Base-by-base conservation (phyloP, 164 flowering plant genomes). In the Tetrastigma voinierianum region DNA sequence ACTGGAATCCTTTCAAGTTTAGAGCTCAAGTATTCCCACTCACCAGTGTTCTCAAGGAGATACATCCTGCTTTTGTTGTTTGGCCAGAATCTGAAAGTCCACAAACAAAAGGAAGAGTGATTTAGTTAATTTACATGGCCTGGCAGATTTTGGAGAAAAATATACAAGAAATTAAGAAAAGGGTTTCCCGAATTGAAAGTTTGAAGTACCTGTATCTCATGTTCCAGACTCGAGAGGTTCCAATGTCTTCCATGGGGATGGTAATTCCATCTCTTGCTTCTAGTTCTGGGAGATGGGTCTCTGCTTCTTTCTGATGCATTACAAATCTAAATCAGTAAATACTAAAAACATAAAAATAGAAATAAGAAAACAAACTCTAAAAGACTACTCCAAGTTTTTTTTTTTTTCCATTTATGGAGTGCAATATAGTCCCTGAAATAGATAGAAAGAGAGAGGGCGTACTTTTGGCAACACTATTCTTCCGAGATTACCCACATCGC, bases 1-100 rank as follows among this genome's bases (percentile, higher is more conserved):
- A 6, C 4, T 19, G 25, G 9, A 11, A 18, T 21, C 40, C 6
- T 32, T 32, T 32, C 6, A 32, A 32, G 40, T 4, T 32, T 32
- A 32, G 40, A 32, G 6, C 40, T 32, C 40, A 32, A 32, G n/a
- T n/a, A n/a, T 32, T 32, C 40, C 6, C 40, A 45, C 71, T 9
- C 18, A 78, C 98, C 97, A 65, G 99, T 96, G 83, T 96, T 96
- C 70, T 96, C 99, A 6, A 96, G 92, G 54, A 96, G 96, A 77
- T 96, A 96, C 98, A 96, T 96, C 81, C 98, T 85, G 77, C 99
- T 96, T 73, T 96, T 96, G 85, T 96, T 96, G 81, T 96, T 96
- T 0, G 99, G 99, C 99, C 99, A 96, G 77, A 91, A 96, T 67
- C 99, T 96, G 85, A 56, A 80, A 70, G 61, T 62, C 77, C 74